Percentiles rank a stretch among this genome's conserved stretches.
These are phyloP conservation scores for Dissophora globulifera DNA, from an alignment of 192 early-diverging fungal species.

Conservation along the genomic window DNA sequence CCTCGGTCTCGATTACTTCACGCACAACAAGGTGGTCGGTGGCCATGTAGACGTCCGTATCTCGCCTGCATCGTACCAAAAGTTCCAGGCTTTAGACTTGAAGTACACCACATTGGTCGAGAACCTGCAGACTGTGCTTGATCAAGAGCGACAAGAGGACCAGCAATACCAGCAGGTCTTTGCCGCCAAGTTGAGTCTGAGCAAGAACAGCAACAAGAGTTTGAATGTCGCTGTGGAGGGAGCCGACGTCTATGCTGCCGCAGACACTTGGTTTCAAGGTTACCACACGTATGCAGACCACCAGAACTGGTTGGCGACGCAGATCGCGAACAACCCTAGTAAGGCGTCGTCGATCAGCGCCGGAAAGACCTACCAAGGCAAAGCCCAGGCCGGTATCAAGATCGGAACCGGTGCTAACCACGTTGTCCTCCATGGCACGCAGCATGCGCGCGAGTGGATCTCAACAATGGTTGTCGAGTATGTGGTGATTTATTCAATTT, in stretches of 20 bases:
- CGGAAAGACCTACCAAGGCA: constrained; percentile 35
- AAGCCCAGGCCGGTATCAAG: constrained; percentile 37
- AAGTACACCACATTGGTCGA: constrained; percentile 51
- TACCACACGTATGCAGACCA: constrained; percentile 47
- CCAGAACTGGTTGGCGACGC: constrained; percentile 25
- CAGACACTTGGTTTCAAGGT: constrained; percentile 35
- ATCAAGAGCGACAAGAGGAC: constrained; percentile 49
- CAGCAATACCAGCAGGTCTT: constrained; percentile 22
- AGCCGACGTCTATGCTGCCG: constrained; percentile 22
- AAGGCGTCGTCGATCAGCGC: constrained; percentile 31
- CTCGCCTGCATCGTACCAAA: constrained; percentile 18
- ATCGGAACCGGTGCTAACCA: constrained; percentile 43
- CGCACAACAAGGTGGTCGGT: constrained; percentile 38
- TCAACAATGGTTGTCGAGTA: constrained; percentile 59
- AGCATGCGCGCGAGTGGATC: constrained; percentile 75
- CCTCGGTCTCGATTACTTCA: constrained; percentile 38
- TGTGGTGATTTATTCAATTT: no score
- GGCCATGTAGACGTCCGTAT: constrained; percentile 52
- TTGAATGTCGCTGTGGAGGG: neutral
- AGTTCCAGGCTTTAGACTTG: constrained; percentile 42
- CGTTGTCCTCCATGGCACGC: constrained; percentile 54
- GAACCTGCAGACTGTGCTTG: constrained; percentile 59
- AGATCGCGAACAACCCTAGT: constrained; percentile 28
- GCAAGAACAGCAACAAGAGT: neutral
- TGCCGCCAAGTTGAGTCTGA: constrained; percentile 2